Conservation (phyloP, 202 grass and related monocot genomes). For the Sporobolus alterniflorus region DNA sequence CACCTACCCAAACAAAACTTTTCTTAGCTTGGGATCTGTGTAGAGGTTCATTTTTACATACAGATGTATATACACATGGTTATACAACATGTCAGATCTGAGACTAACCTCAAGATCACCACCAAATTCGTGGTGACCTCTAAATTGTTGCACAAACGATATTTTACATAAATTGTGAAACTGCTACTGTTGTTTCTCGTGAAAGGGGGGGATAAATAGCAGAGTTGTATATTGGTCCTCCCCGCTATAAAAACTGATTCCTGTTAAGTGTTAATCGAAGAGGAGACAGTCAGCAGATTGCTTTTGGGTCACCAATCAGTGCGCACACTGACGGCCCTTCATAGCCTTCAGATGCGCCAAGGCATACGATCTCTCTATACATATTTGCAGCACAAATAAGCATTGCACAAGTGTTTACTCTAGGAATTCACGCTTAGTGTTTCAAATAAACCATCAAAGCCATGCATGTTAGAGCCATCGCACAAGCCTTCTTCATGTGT, state of each 20-base stretch:
- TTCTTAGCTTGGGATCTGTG: not conserved
- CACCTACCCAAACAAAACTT: not conserved
- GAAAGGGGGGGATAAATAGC: not conserved
- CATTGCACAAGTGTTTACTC: not conserved
- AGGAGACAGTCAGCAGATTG: conserved; percentile 15
- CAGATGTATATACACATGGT: conserved; percentile 9
- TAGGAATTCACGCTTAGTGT: conserved; percentile 55
- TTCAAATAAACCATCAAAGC: conserved; percentile 66
- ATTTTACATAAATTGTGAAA: not conserved
- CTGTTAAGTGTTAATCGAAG: not conserved
- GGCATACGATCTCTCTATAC: not conserved
- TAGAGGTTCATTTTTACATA: not conserved
- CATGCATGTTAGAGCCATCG: conserved; percentile 60
- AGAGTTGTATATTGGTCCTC: not conserved
- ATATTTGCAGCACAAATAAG: conserved; percentile 6
- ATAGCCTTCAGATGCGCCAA: conserved; percentile 3
- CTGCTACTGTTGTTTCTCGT: not conserved
- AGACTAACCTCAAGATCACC: conserved; percentile 18
- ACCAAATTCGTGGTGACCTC: not conserved
- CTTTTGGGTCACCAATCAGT: not conserved
- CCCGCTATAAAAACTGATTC: not conserved
- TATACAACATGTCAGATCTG: not conserved
- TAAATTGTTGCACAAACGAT: not conserved
- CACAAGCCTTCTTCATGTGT: conserved; percentile 51
- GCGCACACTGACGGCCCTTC: not conserved